phyloP scores from a whole-genome alignment of 1,284 basidiomycete genomes.

The Tilletia caries region DNA sequence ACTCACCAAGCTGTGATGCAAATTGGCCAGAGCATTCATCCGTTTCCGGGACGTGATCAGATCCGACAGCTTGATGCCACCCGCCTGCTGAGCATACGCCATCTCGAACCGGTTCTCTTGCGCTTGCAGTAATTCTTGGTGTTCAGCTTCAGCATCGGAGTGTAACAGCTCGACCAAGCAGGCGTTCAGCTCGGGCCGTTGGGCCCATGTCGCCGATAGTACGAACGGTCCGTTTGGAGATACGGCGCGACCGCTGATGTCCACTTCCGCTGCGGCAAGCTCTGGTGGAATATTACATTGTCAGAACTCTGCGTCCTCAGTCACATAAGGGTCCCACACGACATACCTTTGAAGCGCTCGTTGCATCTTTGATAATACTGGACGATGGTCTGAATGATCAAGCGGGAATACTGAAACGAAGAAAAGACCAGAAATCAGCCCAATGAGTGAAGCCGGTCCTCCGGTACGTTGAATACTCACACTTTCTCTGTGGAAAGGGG shows the following conservation, averaged over 20 bases:
- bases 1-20: slow-evolving; percentile 68
- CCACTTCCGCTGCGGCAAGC: slow-evolving; percentile 10
- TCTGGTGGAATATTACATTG: not conserved
- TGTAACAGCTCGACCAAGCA: slow-evolving; percentile 66
- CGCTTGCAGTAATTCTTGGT: slow-evolving; percentile 25
- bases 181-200: slow-evolving; percentile 67
- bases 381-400: slow-evolving; percentile 90
- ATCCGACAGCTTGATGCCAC: slow-evolving; percentile 53
- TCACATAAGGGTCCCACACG: not conserved
- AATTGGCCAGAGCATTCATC: slow-evolving; percentile 70
- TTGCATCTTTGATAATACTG: slow-evolving; percentile 94
- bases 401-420: slow-evolving; percentile 63
- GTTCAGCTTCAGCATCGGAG: slow-evolving; percentile 20
- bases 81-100: slow-evolving; percentile 19
- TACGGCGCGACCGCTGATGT: not conserved
- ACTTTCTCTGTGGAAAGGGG: slow-evolving; percentile 93
- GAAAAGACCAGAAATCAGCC: not conserved
- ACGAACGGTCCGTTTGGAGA: slow-evolving; percentile 16
- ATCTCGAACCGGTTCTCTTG: slow-evolving; percentile 33
- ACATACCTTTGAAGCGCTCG: slow-evolving; percentile 69
- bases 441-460: too few relatives aligned
- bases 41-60: slow-evolving; percentile 75
- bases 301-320: not conserved
- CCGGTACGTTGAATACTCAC: not conserved
- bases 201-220: slow-evolving; percentile 43